Percentiles rank a stretch among this genome's conserved stretches.
Conservation (phyloP, 345 rosid genomes). For the Ceriops decandra region DNA sequence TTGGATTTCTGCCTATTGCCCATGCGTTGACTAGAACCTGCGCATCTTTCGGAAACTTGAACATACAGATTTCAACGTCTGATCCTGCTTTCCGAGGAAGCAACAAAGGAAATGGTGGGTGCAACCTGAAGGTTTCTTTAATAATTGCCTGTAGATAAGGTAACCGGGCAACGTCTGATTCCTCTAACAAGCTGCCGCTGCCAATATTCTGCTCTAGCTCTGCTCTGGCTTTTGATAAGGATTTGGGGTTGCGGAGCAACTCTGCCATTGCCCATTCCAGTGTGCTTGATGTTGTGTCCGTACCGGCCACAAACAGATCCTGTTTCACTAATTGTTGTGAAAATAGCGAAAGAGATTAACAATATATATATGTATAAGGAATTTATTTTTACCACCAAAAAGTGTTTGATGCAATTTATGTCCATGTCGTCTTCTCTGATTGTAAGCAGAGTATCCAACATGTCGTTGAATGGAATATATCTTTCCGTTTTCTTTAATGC, state of each 20-base stretch:
- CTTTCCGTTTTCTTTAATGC: constrained; percentile 11
- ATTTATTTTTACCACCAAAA: constrained; percentile 22
- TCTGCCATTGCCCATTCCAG: too few species aligned
- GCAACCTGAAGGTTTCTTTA: constrained; percentile 52
- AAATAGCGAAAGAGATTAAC: background rate
- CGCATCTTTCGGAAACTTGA: constrained; percentile 36
- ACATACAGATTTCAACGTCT: constrained; percentile 27
- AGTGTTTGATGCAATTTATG: constrained; percentile 17
- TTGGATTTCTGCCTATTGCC: constrained; percentile 48
- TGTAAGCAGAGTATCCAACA: constrained; percentile 23
- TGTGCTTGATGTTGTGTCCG: too few species aligned
- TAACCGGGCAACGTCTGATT: constrained; percentile 30
- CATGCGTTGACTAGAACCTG: constrained; percentile 45
- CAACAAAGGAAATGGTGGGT: constrained; percentile 8
- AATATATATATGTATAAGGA: too few species aligned
- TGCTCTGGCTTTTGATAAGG: constrained; percentile 16
- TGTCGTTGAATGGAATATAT: background rate
- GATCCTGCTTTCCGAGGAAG: constrained; percentile 37
- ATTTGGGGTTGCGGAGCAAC: too few species aligned
- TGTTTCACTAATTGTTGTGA: background rate
- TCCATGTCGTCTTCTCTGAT: constrained; percentile 24
- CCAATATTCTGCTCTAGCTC: constrained; percentile 36
- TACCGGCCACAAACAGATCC: constrained; percentile 27
- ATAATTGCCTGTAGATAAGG: constrained; percentile 46
- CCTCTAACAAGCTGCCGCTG: constrained; percentile 27